Evolutionary conservation across 768 basidiomycete species (phyloP).

Genomic region (Erythrobasidium yunnanense): DNA sequence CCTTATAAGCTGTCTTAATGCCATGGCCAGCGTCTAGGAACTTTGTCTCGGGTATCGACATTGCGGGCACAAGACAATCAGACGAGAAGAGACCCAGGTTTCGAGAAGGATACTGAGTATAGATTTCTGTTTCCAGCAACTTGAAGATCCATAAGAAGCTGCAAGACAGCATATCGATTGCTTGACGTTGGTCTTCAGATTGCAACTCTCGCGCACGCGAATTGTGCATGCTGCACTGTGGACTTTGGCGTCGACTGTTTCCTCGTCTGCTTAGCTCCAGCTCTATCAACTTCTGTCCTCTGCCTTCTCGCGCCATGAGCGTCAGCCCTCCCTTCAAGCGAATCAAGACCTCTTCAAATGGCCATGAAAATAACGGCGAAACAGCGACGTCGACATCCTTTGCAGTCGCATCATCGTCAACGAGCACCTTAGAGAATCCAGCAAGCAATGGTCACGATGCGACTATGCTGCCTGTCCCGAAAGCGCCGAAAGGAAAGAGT

Average conservation of each 20-base stretch:
- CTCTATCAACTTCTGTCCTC: too few species aligned
- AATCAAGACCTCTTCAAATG: not conserved
- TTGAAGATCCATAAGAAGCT: too few species aligned
- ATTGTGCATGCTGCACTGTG: too few species aligned
- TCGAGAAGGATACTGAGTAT: too few species aligned
- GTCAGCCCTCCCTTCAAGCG: constrained; percentile 6
- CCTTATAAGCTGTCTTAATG: not conserved
- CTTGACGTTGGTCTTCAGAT: too few species aligned
- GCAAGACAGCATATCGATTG: too few species aligned
- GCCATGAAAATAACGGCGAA: not conserved
- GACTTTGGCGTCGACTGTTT: too few species aligned
- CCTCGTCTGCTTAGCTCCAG: too few species aligned
- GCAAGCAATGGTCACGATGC: not conserved
- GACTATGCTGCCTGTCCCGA: constrained; percentile 1
- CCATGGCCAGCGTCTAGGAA: constrained; percentile 6
- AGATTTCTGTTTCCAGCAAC: too few species aligned
- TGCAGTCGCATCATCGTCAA: not conserved
- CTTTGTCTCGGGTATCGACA: not conserved
- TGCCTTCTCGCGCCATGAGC: not conserved
- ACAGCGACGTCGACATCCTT: not conserved
- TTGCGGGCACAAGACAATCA: too few species aligned
- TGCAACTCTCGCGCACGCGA: too few species aligned
- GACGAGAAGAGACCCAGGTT: too few species aligned
- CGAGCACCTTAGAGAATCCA: not conserved
- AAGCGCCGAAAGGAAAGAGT: not conserved